Conservation (phyloP, 768 basidiomycete genomes). For the Amanita jacksonii region DNA sequence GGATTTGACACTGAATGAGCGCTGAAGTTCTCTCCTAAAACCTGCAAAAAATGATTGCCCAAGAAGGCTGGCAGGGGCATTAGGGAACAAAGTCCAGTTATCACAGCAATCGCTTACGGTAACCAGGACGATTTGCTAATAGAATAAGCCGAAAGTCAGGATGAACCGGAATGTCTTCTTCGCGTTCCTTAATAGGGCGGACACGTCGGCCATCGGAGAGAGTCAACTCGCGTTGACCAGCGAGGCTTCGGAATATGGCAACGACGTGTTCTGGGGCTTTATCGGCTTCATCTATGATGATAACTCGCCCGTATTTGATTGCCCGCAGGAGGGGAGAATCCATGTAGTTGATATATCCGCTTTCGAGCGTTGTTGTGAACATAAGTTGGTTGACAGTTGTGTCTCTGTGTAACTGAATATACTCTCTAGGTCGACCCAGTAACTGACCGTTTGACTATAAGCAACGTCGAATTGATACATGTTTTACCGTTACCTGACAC, state of each 20-base stretch:
- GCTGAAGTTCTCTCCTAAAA: conserved; percentile 62
- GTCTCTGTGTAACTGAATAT: conserved; percentile 62
- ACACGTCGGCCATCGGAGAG: conserved; percentile 57
- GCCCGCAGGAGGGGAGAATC: conserved; percentile 62
- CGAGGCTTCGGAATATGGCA: conserved; percentile 60
- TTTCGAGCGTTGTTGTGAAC: conserved; percentile 54
- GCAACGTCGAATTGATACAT: neutral
- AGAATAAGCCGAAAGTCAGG: conserved; percentile 55
- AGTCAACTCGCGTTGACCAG: conserved; percentile 54
- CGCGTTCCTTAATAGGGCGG: conserved; percentile 32
- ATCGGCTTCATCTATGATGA: conserved; percentile 65
- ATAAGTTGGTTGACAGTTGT: conserved; percentile 64
- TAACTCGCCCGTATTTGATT: conserved; percentile 49
- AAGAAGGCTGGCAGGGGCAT: conserved; percentile 47
- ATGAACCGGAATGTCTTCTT: conserved; percentile 51
- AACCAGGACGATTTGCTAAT: conserved; percentile 59
- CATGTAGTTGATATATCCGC: conserved; percentile 47
- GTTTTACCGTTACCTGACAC: conserved; percentile 36
- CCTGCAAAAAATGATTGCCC: conserved; percentile 65
- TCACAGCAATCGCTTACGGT: conserved; percentile 33
- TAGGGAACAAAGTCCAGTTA: neutral
- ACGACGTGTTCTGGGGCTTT: conserved; percentile 69
- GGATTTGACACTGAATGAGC: conserved; percentile 60
- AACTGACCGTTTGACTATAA: conserved; percentile 26
- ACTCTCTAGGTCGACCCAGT: conserved; percentile 53